Base-by-base conservation (phyloP, 331 rosid genomes). In the Stylosanthes scabra region DNA sequence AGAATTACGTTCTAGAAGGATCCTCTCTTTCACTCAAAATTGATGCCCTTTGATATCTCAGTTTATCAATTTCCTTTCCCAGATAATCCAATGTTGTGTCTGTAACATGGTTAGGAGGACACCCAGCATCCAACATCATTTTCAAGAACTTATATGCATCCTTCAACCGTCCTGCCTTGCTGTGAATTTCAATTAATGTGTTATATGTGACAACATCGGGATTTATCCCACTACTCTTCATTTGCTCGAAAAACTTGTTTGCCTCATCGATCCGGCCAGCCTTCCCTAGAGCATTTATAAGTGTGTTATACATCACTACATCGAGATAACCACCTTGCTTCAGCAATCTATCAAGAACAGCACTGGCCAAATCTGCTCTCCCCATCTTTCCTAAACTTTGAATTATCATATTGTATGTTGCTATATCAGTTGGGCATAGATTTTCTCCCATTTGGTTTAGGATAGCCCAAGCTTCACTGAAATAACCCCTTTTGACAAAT, bases 311-410 rank as follows among this genome's bases (percentile, higher is more conserved):
- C 97, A 93, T 91, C 62, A 93, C 93, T 31, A 91, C 70, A 63
- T 93, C 97, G 63, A 93, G 98, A 81, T 83, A 91, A 61, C 98
- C 98, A 37, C 98, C 98, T 63, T 83, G 87, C 84, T 86, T 82
- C 82, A 86, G 73, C 41, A 94, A 90, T 63, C 87, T 86, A 69
- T 89, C 96, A 76, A 89, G 89, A 70, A 94, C 88, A 78, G 87
- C 70, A 74, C 91, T 85, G 8, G 98, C 98, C 47, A 91, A 88
- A 84, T 94, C 97, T 2, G 98, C 97, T 84, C 95, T 82, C 70
- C 98, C 96, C 90, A 93, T 81, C 86, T 91, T 88, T 34, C 97
- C 98, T 54, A 91, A 84, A 73, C 97, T 93, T 89, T 93, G 98
- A 71, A 93, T 85, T 64, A 91, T 85, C 86, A 89, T 68, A 71